phyloP scores from a whole-genome alignment of 2,329 filamentous ascomycete genomes.

The Didymella keratinophila region DNA sequence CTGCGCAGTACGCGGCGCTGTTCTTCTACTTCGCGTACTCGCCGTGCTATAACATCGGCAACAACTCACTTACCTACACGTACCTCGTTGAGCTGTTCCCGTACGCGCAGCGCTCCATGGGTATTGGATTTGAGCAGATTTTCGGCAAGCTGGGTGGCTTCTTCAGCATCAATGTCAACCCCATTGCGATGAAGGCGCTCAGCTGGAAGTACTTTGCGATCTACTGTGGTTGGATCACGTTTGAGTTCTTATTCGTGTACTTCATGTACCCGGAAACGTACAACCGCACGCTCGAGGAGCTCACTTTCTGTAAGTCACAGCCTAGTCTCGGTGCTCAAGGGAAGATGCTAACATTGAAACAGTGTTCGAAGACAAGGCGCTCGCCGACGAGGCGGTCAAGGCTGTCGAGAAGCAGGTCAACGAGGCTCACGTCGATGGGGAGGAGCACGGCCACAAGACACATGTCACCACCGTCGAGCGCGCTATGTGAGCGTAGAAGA shows the following conservation, averaged over 20 bases:
- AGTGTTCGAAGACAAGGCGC: constrained; percentile 49
- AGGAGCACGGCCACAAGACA: constrained; percentile 30
- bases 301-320: constrained; percentile 56
- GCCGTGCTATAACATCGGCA: constrained; percentile 69
- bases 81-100: constrained; percentile 68
- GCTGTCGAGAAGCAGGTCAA: constrained; percentile 49
- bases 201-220: constrained; percentile 64
- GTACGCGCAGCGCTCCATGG: constrained; percentile 64
- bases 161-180: constrained; percentile 61
- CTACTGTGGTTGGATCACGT: constrained; percentile 63
- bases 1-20: constrained; percentile 54
- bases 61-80: constrained; percentile 71
- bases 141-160: constrained; percentile 61
- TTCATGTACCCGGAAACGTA: constrained; percentile 70
- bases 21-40: constrained; percentile 69
- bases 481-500: constrained; percentile 11
- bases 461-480: constrained; percentile 33
- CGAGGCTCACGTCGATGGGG: constrained; percentile 23
- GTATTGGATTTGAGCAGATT: constrained; percentile 66
- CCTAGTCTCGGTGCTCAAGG: rapidly evolving
- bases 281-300: constrained; percentile 65
- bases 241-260: constrained; percentile 63
- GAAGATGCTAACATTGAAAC: constrained; percentile 19
- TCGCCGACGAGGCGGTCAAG: constrained; percentile 42
- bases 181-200: constrained; percentile 64